Conservation (phyloP, 768 basidiomycete species). For the Pulveroboletus ravenelii region DNA sequence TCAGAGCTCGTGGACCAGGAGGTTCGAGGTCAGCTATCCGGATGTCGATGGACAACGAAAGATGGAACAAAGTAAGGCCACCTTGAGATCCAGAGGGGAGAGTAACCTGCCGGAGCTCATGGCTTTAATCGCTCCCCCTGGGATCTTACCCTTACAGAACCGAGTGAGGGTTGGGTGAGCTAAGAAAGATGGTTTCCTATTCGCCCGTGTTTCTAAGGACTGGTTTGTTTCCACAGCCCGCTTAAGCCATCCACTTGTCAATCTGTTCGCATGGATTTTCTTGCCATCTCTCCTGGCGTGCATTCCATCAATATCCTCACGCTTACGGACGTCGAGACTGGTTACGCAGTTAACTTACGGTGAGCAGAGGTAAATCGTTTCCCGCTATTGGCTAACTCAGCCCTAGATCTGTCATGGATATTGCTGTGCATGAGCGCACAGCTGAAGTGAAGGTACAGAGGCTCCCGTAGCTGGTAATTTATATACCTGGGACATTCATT, state of each 20-base stretch:
- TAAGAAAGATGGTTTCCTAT: background rate
- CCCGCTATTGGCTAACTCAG: slow-evolving; percentile 1
- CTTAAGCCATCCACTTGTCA: slow-evolving; percentile 79
- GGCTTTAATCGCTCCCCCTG: slow-evolving; percentile 39
- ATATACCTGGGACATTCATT: slow-evolving; percentile 9
- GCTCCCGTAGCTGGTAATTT: slow-evolving; percentile 12
- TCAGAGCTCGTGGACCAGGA: slow-evolving; percentile 65
- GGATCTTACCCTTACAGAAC: slow-evolving; percentile 73
- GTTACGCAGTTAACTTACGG: slow-evolving; percentile 71
- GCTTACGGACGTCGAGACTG: slow-evolving; percentile 71
- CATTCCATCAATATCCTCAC: slow-evolving; percentile 70
- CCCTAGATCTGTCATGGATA: slow-evolving; percentile 65
- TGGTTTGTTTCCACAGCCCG: slow-evolving; percentile 44
- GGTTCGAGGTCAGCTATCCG: slow-evolving; percentile 74
- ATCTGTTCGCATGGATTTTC: slow-evolving; percentile 80
- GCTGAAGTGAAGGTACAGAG: background rate
- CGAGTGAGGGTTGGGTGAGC: slow-evolving; percentile 76
- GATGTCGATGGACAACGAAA: slow-evolving; percentile 42
- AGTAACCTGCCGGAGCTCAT: slow-evolving; percentile 24
- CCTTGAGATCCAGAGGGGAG: slow-evolving; percentile 18
- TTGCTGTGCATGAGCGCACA: slow-evolving; percentile 60
- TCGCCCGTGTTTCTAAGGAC: background rate
- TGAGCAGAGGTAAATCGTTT: slow-evolving; percentile 26
- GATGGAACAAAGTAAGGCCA: slow-evolving; percentile 26
- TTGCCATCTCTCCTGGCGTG: slow-evolving; percentile 75